These are phyloP conservation scores for Sphagnum fallax DNA, from an alignment of 228 moss, liverwort and hornwort species.

Conservation along the genomic window DNA sequence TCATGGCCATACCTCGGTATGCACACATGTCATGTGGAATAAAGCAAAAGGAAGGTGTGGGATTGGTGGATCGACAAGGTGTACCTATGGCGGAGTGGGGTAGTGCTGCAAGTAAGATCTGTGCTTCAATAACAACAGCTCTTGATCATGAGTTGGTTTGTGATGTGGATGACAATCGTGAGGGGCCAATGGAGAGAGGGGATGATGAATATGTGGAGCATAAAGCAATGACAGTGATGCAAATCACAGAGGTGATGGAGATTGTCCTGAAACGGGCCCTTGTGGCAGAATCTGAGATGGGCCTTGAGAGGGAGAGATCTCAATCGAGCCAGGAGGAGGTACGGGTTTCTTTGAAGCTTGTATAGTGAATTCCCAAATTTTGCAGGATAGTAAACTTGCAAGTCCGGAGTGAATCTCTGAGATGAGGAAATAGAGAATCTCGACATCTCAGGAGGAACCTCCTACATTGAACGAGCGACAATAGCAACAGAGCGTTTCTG, in stretches of 20 bases:
- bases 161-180: conserved; percentile 6
- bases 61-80: conserved; percentile 25
- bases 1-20: conserved; percentile 27
- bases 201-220: conserved; percentile 29
- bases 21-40: conserved; percentile 26
- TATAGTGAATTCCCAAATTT: too few species aligned
- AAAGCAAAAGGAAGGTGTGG: conserved; percentile 20
- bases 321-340: conserved; percentile 22
- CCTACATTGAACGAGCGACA: too few species aligned
- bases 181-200: conserved; percentile 1
- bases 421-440: too few species aligned
- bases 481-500: too few species aligned
- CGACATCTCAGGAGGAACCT: too few species aligned
- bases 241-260: conserved; percentile 38
- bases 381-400: too few species aligned
- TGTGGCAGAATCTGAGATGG: conserved; percentile 22
- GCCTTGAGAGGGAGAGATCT: conserved; percentile 17
- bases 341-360: conserved; percentile 11
- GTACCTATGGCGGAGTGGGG: conserved; percentile 31
- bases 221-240: conserved; percentile 30
- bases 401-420: too few species aligned
- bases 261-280: conserved; percentile 27
- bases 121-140: background rate
- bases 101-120: conserved; percentile 8
- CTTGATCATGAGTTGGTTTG: background rate